Percentiles rank a stretch among this genome's conserved stretches.
Evolutionary conservation across 1,284 basidiomycete species (phyloP).

Genomic region (Pascua sp.): DNA sequence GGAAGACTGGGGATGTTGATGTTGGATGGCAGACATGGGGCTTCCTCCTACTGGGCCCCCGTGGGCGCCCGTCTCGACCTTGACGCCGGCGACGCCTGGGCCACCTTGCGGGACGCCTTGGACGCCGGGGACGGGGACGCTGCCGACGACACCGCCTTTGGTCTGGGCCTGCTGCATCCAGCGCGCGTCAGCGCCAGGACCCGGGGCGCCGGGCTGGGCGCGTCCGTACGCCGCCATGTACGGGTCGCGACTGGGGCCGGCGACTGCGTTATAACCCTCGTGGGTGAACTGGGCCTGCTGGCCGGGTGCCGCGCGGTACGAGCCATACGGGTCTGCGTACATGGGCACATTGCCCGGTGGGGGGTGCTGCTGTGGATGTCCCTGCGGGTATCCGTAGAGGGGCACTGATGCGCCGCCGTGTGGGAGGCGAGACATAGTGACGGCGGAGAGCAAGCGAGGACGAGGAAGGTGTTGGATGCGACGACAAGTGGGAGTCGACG

Average conservation of each 20-base stretch:
- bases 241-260: constrained; percentile 16
- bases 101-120: constrained; percentile 2
- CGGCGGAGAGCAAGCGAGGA: no score
- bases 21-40: no score
- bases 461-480: no score
- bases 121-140: neutral
- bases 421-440: no score
- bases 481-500: no score
- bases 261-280: constrained; percentile 13
- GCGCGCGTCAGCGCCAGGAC: no score
- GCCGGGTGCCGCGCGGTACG: constrained; percentile 1
- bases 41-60: neutral
- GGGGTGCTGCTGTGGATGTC: neutral
- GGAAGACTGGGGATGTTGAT: no score
- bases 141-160: no score
- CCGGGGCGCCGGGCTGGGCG: no score
- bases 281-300: constrained; percentile 2
- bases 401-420: no score
- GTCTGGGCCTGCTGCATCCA: no score
- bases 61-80: neutral
- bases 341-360: constrained; percentile 2
- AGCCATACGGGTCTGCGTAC: constrained; percentile 14
- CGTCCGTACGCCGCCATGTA: neutral
- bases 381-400: no score
- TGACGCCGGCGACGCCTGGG: constrained; percentile 1